These are phyloP conservation scores for Xylaria grammica DNA, from an alignment of 495 filamentous ascomycete genomes.

Conservation along the genomic window DNA sequence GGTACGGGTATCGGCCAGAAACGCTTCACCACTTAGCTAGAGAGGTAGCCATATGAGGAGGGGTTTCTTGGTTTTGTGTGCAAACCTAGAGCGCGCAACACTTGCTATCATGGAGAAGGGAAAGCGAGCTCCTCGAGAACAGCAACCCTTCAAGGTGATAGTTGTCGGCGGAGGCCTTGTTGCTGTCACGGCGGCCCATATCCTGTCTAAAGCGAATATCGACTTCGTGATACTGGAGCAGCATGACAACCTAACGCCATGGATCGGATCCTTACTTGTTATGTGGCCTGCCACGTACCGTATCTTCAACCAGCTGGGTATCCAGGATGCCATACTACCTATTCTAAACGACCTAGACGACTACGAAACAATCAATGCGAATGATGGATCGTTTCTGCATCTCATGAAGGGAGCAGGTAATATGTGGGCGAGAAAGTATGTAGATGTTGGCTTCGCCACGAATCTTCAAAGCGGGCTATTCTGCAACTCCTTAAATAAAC, in stretches of 20 bases:
- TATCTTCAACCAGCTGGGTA: conserved; percentile 55
- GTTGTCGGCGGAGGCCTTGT: conserved; percentile 59
- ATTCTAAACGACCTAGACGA: neutral
- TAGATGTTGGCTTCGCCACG: neutral
- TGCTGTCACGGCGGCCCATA: conserved; percentile 53
- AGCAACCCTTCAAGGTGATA: conserved; percentile 49
- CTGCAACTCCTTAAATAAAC: neutral
- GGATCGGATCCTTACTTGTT: conserved; percentile 49
- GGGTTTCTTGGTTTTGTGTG: no score
- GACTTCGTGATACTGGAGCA: conserved; percentile 58
- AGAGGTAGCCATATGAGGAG: no score
- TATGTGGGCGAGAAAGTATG: neutral
- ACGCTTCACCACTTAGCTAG: no score
- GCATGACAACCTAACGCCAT: conserved; percentile 39
- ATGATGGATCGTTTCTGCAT: neutral
- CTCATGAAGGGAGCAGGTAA: neutral
- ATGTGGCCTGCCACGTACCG: conserved; percentile 40
- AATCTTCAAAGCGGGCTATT: no score
- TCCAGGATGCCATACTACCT: conserved; percentile 18
- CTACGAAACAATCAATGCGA: neutral
- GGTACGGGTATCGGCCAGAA: no score
- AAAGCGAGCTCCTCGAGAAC: neutral
- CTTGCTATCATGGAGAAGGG: neutral
- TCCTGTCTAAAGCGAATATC: conserved; percentile 47
- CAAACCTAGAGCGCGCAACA: neutral